Conservation (phyloP, 2,329 filamentous ascomycete species). For the Monilinia aucupariae region DNA sequence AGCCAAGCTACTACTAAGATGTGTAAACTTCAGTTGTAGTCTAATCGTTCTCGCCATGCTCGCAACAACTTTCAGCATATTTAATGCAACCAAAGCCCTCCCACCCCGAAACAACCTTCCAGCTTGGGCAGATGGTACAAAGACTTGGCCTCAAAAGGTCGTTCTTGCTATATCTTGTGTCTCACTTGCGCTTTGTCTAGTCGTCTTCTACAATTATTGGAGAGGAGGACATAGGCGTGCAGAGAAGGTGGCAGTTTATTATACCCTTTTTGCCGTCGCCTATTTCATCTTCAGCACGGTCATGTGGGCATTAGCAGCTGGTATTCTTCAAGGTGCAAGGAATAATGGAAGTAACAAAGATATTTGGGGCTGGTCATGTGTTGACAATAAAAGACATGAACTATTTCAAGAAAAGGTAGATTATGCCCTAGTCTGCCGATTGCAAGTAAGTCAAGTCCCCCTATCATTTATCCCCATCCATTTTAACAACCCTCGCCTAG, state of each 20-base stretch:
- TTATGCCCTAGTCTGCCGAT: constrained; percentile 85
- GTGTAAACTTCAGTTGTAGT: constrained; percentile 94
- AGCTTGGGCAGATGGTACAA: constrained; percentile 74
- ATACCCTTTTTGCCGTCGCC: constrained; percentile 85
- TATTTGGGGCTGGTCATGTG: constrained; percentile 98
- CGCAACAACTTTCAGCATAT: constrained; percentile 81
- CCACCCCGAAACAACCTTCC: constrained; percentile 74
- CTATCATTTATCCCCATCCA: neutral
- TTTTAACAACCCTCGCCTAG: constrained; percentile 40
- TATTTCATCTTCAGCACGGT: constrained; percentile 92
- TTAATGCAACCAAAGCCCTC: constrained; percentile 76
- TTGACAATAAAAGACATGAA: constrained; percentile 73
- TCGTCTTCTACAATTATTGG: constrained; percentile 81
- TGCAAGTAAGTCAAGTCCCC: constrained; percentile 55
- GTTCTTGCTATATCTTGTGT: constrained; percentile 74
- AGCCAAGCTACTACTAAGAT: constrained; percentile 90
- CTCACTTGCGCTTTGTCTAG: constrained; percentile 71
- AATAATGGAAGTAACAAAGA: constrained; percentile 73
- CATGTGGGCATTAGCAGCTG: constrained; percentile 86
- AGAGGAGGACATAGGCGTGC: constrained; percentile 81
- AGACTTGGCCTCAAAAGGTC: constrained; percentile 83
- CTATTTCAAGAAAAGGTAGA: constrained; percentile 76
- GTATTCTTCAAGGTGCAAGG: constrained; percentile 73
- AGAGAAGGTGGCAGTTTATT: constrained; percentile 91
- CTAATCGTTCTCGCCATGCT: constrained; percentile 91